phyloP scores from a whole-genome alignment of 306 rosid genomes.

The Pyrus bretschneideri region DNA sequence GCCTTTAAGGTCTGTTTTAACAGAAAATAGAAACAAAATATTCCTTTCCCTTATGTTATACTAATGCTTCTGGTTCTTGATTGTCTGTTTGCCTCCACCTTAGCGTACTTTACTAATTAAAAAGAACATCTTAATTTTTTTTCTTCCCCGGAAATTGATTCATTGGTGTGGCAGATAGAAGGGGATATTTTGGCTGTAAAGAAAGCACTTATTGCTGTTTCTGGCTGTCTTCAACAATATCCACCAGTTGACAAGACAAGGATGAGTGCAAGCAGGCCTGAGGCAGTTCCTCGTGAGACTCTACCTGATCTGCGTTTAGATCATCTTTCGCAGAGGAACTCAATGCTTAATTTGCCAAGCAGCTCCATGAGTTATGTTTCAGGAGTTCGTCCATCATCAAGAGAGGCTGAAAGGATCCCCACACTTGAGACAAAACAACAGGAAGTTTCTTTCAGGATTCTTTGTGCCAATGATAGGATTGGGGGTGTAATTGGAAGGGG shows the following conservation, averaged over 20 bases:
- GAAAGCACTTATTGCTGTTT: conserved; percentile 82
- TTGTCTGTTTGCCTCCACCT: not conserved
- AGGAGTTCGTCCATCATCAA: conserved; percentile 50
- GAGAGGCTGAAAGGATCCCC: conserved; percentile 50
- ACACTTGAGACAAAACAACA: conserved; percentile 45
- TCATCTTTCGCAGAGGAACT: conserved; percentile 43
- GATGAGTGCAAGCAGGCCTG: conserved; percentile 46
- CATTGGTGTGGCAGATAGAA: conserved; percentile 65
- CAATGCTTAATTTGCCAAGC: conserved; percentile 38
- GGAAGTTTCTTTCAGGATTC: conserved; percentile 71
- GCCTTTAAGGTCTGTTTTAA: not conserved
- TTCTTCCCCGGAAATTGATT: conserved; percentile 5
- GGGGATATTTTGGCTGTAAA: conserved; percentile 70
- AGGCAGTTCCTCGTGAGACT: conserved; percentile 40
- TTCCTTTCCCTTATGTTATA: conserved; percentile 4
- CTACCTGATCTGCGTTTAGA: conserved; percentile 41
- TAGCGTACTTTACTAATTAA: not conserved
- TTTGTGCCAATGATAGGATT: conserved; percentile 71
- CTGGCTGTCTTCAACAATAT: conserved; percentile 72
- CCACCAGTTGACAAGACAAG: conserved; percentile 43
- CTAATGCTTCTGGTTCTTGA: conserved; percentile 5
- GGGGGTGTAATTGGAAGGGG: conserved; percentile 98
- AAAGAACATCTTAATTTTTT: not conserved
- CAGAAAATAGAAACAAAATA: not conserved
- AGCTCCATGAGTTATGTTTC: conserved; percentile 50